Evolutionary conservation across 495 filamentous ascomycete species (phyloP).

Genomic region (Clavariopsis aquatica): DNA sequence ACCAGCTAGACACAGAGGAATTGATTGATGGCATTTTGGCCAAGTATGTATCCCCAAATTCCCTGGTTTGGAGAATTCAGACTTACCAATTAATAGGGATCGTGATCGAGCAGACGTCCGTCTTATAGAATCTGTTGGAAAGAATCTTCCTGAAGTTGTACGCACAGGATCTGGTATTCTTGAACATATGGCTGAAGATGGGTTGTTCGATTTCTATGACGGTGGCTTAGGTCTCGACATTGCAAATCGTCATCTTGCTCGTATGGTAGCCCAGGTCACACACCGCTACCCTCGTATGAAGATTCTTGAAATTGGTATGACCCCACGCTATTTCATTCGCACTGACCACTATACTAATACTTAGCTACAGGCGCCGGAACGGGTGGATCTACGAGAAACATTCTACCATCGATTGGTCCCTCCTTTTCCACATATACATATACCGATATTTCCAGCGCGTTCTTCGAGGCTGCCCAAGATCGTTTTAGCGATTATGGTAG

Average conservation of each 20-base stretch:
- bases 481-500: conserved; percentile 13
- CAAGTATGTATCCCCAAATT: too few relatives aligned
- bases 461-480: conserved; percentile 5
- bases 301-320: conserved; percentile 22
- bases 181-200: conserved; percentile 3
- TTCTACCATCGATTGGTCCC: not conserved
- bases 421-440: conserved; percentile 36
- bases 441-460: conserved; percentile 27
- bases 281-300: conserved; percentile 11
- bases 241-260: not conserved
- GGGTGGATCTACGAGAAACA: conserved; percentile 5
- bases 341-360: too few relatives aligned
- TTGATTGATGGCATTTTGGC: too few relatives aligned
- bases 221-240: not conserved
- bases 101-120: not conserved
- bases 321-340: too few relatives aligned
- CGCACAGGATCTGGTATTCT: not conserved
- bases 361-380: too few relatives aligned
- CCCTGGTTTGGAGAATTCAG: too few relatives aligned
- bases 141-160: not conserved
- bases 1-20: too few relatives aligned
- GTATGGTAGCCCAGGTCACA: not conserved
- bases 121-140: not conserved
- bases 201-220: conserved; percentile 6
- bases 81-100: conserved; percentile 1